Evolutionary conservation across 2,329 filamentous ascomycete genomes (phyloP).

Genomic region (Clonostachys rosea): DNA sequence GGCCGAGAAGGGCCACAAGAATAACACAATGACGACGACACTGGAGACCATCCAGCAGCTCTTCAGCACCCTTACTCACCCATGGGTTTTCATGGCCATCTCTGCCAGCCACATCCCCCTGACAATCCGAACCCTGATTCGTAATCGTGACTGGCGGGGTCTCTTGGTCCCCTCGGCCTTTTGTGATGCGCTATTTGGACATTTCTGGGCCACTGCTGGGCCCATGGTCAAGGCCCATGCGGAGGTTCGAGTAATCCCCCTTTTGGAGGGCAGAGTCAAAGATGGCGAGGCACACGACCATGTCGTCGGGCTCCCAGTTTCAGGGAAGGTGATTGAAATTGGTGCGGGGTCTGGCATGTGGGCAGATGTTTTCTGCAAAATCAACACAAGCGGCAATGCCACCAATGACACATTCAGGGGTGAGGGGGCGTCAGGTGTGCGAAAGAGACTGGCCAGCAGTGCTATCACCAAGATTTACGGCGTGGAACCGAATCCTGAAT

Average conservation of each 20-base stretch:
- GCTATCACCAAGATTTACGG: slow-evolving; percentile 50
- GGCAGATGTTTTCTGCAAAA: slow-evolving; percentile 45
- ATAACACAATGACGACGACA: not conserved
- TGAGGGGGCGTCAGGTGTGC: not conserved
- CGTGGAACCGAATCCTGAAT: slow-evolving; percentile 57
- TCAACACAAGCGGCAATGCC: slow-evolving; percentile 7
- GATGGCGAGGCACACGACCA: slow-evolving; percentile 27
- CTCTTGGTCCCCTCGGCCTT: slow-evolving; percentile 36
- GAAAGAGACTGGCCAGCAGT: slow-evolving; percentile 16
- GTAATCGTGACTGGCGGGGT: slow-evolving; percentile 20
- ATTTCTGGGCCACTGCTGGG: slow-evolving; percentile 54
- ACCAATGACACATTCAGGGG: slow-evolving; percentile 5
- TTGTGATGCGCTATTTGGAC: slow-evolving; percentile 50
- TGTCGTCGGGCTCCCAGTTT: slow-evolving; percentile 28
- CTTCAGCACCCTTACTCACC: slow-evolving; percentile 31
- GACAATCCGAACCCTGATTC: slow-evolving; percentile 40
- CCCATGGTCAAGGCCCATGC: slow-evolving; percentile 39
- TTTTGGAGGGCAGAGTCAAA: slow-evolving; percentile 44
- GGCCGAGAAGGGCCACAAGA: not conserved
- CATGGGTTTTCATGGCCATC: slow-evolving; percentile 47
- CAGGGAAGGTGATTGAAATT: slow-evolving; percentile 55
- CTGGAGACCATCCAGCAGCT: slow-evolving; percentile 1
- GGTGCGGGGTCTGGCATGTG: slow-evolving; percentile 59
- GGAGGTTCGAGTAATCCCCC: slow-evolving; percentile 39
- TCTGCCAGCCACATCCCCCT: slow-evolving; percentile 44